phyloP scores from a whole-genome alignment of 78 protist species.

The Dictyostelium intermedium region DNA sequence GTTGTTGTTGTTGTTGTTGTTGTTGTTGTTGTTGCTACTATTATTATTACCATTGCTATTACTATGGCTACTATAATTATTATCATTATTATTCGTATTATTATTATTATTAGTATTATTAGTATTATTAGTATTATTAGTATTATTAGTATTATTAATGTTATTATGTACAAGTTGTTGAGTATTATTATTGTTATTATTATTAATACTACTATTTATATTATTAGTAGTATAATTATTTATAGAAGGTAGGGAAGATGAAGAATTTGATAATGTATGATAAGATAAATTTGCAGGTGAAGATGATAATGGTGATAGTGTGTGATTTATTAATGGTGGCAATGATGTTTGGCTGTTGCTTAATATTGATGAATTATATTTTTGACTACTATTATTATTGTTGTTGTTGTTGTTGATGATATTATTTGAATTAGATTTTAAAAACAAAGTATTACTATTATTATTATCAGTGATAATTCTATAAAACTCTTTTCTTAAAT shows the following conservation, averaged over 20 bases:
- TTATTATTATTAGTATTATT: background rate
- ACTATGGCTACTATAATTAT: background rate
- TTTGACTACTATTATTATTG: background rate
- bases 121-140: background rate
- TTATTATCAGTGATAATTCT: background rate
- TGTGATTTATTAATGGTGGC: background rate
- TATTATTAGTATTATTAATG: background rate
- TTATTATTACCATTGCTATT: too few relatives aligned
- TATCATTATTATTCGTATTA: background rate
- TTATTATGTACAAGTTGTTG: background rate
- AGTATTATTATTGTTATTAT: background rate
- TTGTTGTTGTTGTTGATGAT: background rate
- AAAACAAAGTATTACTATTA: background rate
- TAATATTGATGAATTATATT: background rate
- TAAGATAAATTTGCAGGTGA: background rate
- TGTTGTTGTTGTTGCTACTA: background rate
- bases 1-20: background rate
- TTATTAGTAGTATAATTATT: background rate
- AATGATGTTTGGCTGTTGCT: background rate
- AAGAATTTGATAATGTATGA: background rate
- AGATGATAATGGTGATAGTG: background rate
- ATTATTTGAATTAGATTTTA: background rate
- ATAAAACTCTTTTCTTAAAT: background rate
- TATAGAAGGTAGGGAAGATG: background rate
- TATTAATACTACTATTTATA: background rate